A percentile compares a stretch with the other conserved stretches of the same genome.
phyloP scores from a whole-genome alignment of 371 early-diverging fungal genomes.

The Mortierella sp. region DNA sequence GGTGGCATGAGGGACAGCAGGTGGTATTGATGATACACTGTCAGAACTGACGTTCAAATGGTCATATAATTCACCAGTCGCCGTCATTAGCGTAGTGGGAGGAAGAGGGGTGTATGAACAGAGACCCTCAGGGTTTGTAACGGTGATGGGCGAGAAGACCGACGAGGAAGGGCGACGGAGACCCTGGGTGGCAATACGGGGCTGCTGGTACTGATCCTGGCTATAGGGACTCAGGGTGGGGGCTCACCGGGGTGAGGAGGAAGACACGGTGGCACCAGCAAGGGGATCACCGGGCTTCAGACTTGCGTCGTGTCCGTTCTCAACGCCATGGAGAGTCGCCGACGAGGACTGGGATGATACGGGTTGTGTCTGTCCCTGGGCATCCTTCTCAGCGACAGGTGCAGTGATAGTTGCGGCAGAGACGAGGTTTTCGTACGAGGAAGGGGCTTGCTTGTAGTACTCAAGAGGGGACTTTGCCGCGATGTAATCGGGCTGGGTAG shows the following conservation, averaged over 20 bases:
- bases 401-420: neutral
- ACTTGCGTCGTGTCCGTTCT: neutral
- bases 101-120: conserved; percentile 36
- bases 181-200: too few relatives aligned
- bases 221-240: too few relatives aligned
- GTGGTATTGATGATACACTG: conserved; percentile 15
- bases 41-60: neutral
- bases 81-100: neutral
- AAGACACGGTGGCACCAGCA: neutral
- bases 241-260: neutral
- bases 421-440: conserved; percentile 26
- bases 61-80: neutral
- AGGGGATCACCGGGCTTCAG: neutral
- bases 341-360: neutral
- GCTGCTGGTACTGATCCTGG: too few relatives aligned
- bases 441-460: conserved; percentile 35
- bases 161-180: too few relatives aligned
- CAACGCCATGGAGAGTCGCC: neutral
- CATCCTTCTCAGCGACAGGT: neutral
- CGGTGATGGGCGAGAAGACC: too few relatives aligned
- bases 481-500: conserved; percentile 34
- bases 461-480: conserved; percentile 42
- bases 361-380: neutral
- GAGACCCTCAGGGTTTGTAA: neutral
- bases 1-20: conserved; percentile 33